phyloP scores from a whole-genome alignment of 108 stramenopile species.

The Cyclotella sp. region DNA sequence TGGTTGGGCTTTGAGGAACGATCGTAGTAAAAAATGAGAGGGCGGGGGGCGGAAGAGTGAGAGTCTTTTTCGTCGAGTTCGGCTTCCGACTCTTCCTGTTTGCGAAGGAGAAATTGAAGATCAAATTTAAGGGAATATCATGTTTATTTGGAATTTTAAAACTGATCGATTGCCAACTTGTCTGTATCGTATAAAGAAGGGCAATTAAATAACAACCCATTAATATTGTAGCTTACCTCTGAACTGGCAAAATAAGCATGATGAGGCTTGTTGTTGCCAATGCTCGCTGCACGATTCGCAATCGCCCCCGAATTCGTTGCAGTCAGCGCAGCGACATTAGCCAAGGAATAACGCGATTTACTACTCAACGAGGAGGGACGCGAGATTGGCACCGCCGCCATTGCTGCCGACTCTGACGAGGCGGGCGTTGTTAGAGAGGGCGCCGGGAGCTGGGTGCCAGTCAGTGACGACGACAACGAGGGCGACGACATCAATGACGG shows the following conservation, averaged over 20 bases:
- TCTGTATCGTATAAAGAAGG: too few relatives aligned
- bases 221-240: constrained; percentile 8
- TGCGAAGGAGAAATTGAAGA: neutral
- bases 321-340: neutral
- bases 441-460: neutral
- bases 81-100: constrained; percentile 51
- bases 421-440: neutral
- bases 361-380: constrained; percentile 11
- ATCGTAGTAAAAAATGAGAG: neutral
- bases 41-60: constrained; percentile 37
- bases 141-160: neutral
- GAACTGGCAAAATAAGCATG: constrained; percentile 41
- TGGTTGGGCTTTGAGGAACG: neutral
- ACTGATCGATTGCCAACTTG: neutral
- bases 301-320: neutral
- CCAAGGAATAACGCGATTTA: neutral
- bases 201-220: neutral
- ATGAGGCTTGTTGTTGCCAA: constrained; percentile 12
- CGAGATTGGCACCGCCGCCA: neutral
- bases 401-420: neutral
- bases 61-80: constrained; percentile 51
- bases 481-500: neutral
- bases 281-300: neutral
- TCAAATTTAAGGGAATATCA: neutral
- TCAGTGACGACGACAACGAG: neutral